phyloP scores from a whole-genome alignment of 495 filamentous ascomycete genomes.

The Monascus purpureus region DNA sequence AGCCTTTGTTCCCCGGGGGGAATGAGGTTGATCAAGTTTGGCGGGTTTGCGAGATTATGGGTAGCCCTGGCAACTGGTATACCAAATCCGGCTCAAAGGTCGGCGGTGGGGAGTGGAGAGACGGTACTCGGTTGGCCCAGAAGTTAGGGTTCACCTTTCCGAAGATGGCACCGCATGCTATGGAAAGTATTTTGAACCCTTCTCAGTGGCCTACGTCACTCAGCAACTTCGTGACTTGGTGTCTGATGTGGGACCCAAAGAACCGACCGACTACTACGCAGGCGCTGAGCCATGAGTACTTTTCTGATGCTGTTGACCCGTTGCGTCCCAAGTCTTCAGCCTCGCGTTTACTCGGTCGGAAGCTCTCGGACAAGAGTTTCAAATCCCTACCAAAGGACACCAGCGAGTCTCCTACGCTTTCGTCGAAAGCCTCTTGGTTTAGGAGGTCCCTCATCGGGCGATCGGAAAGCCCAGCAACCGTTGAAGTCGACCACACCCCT shows the following conservation, averaged over 20 bases:
- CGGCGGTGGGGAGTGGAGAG: constrained; percentile 95
- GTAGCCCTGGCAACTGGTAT: constrained; percentile 95
- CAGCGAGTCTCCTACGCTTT: constrained; percentile 50
- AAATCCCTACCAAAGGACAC: constrained; percentile 47
- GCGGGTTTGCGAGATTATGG: constrained; percentile 99
- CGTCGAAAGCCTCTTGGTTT: constrained; percentile 90
- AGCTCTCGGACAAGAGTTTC: constrained; percentile 66
- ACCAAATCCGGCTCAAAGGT: constrained; percentile 76
- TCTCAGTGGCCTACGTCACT: constrained; percentile 88
- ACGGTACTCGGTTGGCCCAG: constrained; percentile 80
- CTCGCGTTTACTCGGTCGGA: constrained; percentile 69
- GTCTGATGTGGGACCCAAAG: constrained; percentile 98
- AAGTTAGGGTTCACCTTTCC: constrained; percentile 98
- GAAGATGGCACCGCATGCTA: constrained; percentile 95
- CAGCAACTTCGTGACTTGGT: constrained; percentile 92
- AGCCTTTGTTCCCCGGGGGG: constrained; percentile 91
- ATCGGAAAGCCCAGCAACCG: constrained; percentile 38
- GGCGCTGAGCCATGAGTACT: constrained; percentile 88
- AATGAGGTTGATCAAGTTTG: constrained; percentile 99
- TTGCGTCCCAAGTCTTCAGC: constrained; percentile 82
- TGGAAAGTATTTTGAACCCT: constrained; percentile 82
- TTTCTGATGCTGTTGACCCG: constrained; percentile 89
- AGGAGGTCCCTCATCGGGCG: constrained; percentile 76
- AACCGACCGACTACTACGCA: constrained; percentile 86
- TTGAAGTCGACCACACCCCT: constrained; percentile 19